A percentile compares a stretch with the other conserved stretches of the same genome.
Conservation (phyloP, 306 rosid species). For the Sophora flavescens region DNA sequence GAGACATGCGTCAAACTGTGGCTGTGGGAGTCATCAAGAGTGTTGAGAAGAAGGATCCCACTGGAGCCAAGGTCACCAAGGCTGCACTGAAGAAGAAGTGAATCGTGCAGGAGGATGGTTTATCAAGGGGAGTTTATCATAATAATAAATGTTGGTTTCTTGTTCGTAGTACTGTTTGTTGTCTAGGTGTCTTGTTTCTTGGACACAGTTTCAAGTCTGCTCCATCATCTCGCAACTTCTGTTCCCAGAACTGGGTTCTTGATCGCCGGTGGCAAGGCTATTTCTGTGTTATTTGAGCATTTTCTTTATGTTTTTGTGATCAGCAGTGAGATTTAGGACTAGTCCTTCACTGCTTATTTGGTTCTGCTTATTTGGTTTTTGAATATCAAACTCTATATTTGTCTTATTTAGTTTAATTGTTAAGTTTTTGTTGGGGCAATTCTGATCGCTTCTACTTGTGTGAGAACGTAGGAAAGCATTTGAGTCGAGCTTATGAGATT, state of each 20-base stretch:
- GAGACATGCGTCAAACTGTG: constrained; percentile 96
- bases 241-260: constrained; percentile 78
- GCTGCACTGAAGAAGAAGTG: constrained; percentile 88
- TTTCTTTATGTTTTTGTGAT: constrained; percentile 1
- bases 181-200: not conserved
- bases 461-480: no score
- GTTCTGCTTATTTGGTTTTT: constrained; percentile 30
- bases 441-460: no score
- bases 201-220: constrained; percentile 42
- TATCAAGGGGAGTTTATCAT: not conserved
- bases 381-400: not conserved
- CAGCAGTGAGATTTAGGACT: constrained; percentile 27
- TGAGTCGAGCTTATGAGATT: no score
- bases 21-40: constrained; percentile 92
- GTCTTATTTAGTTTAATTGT: not conserved
- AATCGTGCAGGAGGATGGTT: constrained; percentile 51
- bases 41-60: constrained; percentile 90
- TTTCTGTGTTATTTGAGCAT: not conserved
- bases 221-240: constrained; percentile 43
- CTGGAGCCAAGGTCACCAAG: constrained; percentile 79
- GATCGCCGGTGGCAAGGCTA: constrained; percentile 62
- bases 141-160: constrained; percentile 42
- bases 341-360: constrained; percentile 33
- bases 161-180: not conserved
- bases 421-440: not conserved